Evolutionary conservation across 2,329 filamentous ascomycete species (phyloP), one percentile per base, ranked within the genome.

Genomic region (Emergomyces pasteurianus): DNA sequence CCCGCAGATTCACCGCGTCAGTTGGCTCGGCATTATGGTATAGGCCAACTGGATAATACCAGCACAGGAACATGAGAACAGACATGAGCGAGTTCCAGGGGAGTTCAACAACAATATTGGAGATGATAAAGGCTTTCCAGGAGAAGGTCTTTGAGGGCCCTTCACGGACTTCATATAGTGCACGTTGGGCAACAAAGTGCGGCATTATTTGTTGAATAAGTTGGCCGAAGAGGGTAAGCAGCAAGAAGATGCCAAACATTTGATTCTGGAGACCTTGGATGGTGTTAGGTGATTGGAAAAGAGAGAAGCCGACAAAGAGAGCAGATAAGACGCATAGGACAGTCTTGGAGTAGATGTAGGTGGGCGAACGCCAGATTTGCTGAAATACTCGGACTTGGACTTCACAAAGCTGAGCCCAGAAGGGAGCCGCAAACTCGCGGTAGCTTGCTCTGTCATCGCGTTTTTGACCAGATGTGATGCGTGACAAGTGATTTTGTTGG

Each of bases 321-420:
- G 40, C 40, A 5, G 86, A 78, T 18, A 80, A 80, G 18, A 84
- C 74, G 18, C 81, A 75, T 23, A 60, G 58, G 16, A 56, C 16
- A 12, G 57, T 28, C 43, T 62, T 95, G 68, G 88, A 86, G 78
- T 92, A 95, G 73, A 95, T 92, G 78, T 95, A 95, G 4, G 86
- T 82, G 0, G 91, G 91, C 0, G 86, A 91, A 62, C 91, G 87
- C 90, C 91, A 95, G 81, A 92, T 94, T 73, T 95, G 90, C 70
- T 91, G 83, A 78, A 94, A 94, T 26, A 94, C 87, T 68, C 91
- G 89, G 65, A 81, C 72, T n/a, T 83, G 80, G 60, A 90, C 88
- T 69, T 86, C 80, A 61, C 74, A 77, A 38, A 92, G 75, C 73
- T 96, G 91, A 7, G 77, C 69, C 36, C 65, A 67, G 71, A 94